Base-by-base conservation (phyloP, 345 rosid species). In the Linum usitatissimum region DNA sequence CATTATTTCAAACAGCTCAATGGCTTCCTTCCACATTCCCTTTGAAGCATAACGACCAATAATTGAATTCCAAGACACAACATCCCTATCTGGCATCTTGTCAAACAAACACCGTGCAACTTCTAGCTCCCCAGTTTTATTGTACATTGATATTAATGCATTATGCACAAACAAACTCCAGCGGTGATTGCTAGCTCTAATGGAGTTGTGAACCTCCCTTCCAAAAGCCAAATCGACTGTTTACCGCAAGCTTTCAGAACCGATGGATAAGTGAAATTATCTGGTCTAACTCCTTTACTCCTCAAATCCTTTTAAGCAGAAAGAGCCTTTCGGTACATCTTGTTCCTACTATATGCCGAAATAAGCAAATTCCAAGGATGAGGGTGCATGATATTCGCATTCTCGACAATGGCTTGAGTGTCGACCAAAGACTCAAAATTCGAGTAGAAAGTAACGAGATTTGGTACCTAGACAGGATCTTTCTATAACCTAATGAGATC, bases 221-320 rank as follows among this genome's bases (percentile, higher is more conserved):
- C 95, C 95, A 45, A 82, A 80, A 5, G 58, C 62, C 21, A 82
- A 13, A 58, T 90, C 88, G 71, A 53, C 6, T 64, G 77, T 68
- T 85, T 85, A 31, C 86, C 85, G 65, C 97, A 90, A 6, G 92
- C 90, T 70, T 85, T 90, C 14, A 87, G 83, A 70, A 87, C 80
- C 19, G 95, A 83, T 0, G 97, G 91, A 68, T 81, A 90, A 49
- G 95, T 87, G 68, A 81, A 90, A 17, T 78, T 77, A 85, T 90
- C 90, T 0, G 85, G 88, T 71, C 60, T 69, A 65, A 84, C 61
- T 40, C 92, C 88, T 60, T 64, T 78, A 34, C 70, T 55, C 62
- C 75, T 64, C 97, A n/a, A n/a, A 90, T 85, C 65, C 70, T 60
- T 82, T 62, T 81, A 87, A 51, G 73, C 61, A 58, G 68, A 54